Conservation (phyloP, 164 flowering plant genomes). For the Litsea cubeba region DNA sequence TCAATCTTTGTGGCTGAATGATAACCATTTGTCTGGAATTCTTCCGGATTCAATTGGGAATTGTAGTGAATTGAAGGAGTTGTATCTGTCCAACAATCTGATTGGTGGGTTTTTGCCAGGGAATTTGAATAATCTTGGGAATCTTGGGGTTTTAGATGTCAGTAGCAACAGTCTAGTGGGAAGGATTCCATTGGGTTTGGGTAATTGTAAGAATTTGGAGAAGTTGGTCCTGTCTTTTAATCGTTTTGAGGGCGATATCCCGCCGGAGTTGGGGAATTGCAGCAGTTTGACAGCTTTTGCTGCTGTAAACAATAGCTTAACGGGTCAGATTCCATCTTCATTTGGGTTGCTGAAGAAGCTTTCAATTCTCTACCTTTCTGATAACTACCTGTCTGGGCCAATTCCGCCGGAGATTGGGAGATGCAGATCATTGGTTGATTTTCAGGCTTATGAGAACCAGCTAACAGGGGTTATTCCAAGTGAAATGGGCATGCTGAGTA, state of each 20-base stretch:
- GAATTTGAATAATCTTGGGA: constrained; percentile 37
- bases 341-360: constrained; percentile 48
- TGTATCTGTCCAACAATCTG: constrained; percentile 37
- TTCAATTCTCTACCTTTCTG: constrained; percentile 35
- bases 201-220: constrained; percentile 34
- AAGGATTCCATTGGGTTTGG: constrained; percentile 33
- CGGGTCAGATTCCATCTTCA: constrained; percentile 61
- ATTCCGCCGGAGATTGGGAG: constrained; percentile 70
- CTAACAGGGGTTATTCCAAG: constrained; percentile 61
- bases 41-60: constrained; percentile 57
- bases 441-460: constrained; percentile 38
- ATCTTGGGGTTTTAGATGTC: constrained; percentile 36
- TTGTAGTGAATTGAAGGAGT: constrained; percentile 36
- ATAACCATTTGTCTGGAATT: constrained; percentile 42
- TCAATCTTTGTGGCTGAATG: constrained; percentile 25
- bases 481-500: constrained; percentile 47
- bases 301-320: constrained; percentile 35
- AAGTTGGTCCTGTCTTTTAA: constrained; percentile 48
- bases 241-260: constrained; percentile 43
- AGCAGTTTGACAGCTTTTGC: constrained; percentile 34
- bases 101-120: constrained; percentile 45
- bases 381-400: constrained; percentile 47
- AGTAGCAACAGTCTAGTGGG: constrained; percentile 44
- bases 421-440: constrained; percentile 43
- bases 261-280: constrained; percentile 54